Base-by-base conservation (phyloP, 1,284 basidiomycete genomes). In the Pyrrhoderma lamaoense region DNA sequence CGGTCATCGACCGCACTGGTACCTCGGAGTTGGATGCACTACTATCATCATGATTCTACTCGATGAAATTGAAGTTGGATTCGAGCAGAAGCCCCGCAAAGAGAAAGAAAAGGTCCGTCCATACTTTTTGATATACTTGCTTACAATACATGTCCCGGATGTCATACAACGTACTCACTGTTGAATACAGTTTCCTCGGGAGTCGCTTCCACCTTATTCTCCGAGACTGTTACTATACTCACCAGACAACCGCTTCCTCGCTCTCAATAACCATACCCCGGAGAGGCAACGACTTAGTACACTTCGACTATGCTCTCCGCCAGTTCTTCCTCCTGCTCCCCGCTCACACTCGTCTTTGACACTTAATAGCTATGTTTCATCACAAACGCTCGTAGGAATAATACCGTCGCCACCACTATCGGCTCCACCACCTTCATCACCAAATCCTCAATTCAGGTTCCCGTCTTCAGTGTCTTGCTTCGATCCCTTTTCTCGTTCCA, bases 121-220 rank as follows among this genome's bases (percentile, higher is more conserved):
- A 18, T 16, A 51, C n/a, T 13, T 14, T 42, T 8, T 21, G 34
- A 43, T 42, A 44, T 16, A n/a, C 27, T 22, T 16, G n/a, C 21
- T 14, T 22, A 35, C 13, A n/a, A 35, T 5, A 34, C 19, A 16
- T 9, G 9, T 7, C 2, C 36, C 8, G 25, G 31, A 22, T 21
- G 11, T 18, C 19, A 25, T 38, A 9, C 21, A 16, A 25, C 25
- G 27, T 38, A 16, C 36, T 19, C 38, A 13, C 16, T 7, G 4
- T 43, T 22, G 11, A 14, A 40, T 18, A 13, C 16, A 23, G 22
- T 19, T 39, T n/a, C 21, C 47, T 40, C 38, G 52, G 22, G 52
- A 53, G 16, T 45, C 52, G 18, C 46, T 53, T 3, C 52, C 52
- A n/a, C 52, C 52, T 14, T 53, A 53, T 42, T 53, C 52, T 13